Evolutionary conservation across 140 eudicot species (phyloP), one percentile per base, ranked within the genome.

Genomic region (Senecio squalidus): DNA sequence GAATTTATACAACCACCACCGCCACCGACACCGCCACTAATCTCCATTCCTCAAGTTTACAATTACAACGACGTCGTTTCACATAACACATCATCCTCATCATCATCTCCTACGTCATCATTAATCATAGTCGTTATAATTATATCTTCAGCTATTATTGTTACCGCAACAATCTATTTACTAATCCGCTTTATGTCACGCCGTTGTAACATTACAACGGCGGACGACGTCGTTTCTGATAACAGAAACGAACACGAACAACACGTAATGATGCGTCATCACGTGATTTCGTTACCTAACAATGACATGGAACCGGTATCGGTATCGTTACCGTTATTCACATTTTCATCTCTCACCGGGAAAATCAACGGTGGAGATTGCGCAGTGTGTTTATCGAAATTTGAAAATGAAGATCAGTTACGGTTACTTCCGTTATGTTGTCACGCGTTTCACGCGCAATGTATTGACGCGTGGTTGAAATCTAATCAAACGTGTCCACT

Each of bases 401-500:
- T 90, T 52, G 95, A 90, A 67, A 71, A 67, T 65, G 60, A 68
- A 23, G 97, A 90, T 72, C 85, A 70, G 73, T 80, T 90, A 23
- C 83, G 95, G 0, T 31, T 90, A 3, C 70, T 90, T 5, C 94
- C 97, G 1, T 64, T 90, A 25, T 86, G 97, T 26, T 86, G 95
- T 48, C 97, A 90, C 78, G 97, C 94, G 1, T 90, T 90, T 47
- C 97, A 90, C 51, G 79, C 76, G 18, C 79, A 31, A 0, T 90
- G 97, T 26, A 83, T 90, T 30, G 97, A 83, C 70, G 46, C 94
- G 47, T 90, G 97, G 97, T 82, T 90, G 0, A 43, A 58, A 2
- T 8, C 85, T 24, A 85, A 86, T 48, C 82, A 43, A 2, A 79
- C 95, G 1, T 86, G 97, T 73, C 97, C 97, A 9, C 75, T 85